Evolutionary conservation across 2,329 filamentous ascomycete species (phyloP).

Genomic region (Alternaria hordeiaustralica): DNA sequence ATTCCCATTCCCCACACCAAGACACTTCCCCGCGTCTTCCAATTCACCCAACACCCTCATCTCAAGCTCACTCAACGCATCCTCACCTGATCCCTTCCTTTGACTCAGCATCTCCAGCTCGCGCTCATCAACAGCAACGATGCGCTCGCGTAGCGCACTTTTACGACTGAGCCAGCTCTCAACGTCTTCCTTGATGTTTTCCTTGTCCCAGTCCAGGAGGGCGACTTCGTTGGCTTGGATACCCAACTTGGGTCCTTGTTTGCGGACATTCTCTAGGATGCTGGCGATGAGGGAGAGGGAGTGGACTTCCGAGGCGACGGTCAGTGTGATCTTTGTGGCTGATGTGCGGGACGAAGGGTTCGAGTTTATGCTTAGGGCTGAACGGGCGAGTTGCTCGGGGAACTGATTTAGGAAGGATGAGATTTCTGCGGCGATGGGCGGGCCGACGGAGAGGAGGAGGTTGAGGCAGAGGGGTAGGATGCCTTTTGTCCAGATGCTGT

Average conservation of each 20-base stretch:
- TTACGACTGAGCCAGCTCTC: slow-evolving; percentile 79
- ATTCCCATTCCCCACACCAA: slow-evolving; percentile 34
- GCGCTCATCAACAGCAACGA: slow-evolving; percentile 74
- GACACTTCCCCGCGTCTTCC: slow-evolving; percentile 45
- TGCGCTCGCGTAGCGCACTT: slow-evolving; percentile 71
- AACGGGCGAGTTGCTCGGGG: slow-evolving; percentile 75
- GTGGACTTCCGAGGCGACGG: slow-evolving; percentile 78
- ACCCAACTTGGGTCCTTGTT: slow-evolving; percentile 53
- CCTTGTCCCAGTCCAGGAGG: slow-evolving; percentile 75
- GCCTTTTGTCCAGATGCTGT: slow-evolving; percentile 88
- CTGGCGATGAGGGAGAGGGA: slow-evolving; percentile 76
- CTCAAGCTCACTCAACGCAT: slow-evolving; percentile 67
- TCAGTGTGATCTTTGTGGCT: slow-evolving; percentile 69
- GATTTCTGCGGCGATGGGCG: slow-evolving; percentile 82
- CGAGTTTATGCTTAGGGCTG: slow-evolving; percentile 74
- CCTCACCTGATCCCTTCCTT: slow-evolving; percentile 41
- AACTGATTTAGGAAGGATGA: slow-evolving; percentile 90
- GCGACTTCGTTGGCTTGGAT: slow-evolving; percentile 69
- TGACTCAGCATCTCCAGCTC: slow-evolving; percentile 67
- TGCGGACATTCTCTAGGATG: slow-evolving; percentile 71
- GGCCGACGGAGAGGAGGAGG: slow-evolving; percentile 79
- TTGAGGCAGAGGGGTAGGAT: slow-evolving; percentile 89
- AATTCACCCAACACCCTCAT: slow-evolving; percentile 68
- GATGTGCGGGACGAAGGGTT: slow-evolving; percentile 15
- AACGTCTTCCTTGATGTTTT: slow-evolving; percentile 77